These are phyloP conservation scores for Hymenoscyphus occultus DNA, from an alignment of 2,329 filamentous ascomycete species.

Conservation along the genomic window DNA sequence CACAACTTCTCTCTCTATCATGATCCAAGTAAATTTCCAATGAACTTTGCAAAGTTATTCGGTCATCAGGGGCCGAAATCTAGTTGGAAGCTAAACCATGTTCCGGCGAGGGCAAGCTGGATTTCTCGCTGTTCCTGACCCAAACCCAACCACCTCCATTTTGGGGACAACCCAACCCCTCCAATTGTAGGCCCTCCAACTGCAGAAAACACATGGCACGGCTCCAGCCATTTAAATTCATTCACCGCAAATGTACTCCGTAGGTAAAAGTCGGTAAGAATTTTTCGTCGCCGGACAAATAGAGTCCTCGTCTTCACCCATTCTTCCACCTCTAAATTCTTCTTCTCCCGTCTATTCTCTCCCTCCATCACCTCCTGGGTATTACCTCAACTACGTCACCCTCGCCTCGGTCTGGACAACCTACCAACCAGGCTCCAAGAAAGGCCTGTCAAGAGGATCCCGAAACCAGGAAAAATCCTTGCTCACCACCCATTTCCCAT, in stretches of 20 bases:
- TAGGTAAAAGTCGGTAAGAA: not conserved
- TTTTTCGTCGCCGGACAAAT: not conserved
- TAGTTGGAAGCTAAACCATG: not conserved
- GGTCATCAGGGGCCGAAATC: not conserved
- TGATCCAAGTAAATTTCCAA: no score
- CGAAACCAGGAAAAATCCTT: conserved; percentile 24
- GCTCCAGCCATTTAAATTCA: conserved; percentile 1
- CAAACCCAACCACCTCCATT: conserved; percentile 7
- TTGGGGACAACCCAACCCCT: conserved; percentile 11
- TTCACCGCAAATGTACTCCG: not conserved
- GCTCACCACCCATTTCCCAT: conserved; percentile 10
- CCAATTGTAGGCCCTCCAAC: not conserved
- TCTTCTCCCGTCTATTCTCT: conserved; percentile 6
- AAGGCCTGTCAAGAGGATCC: not conserved
- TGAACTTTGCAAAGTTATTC: not conserved
- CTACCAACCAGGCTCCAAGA: conserved; percentile 1
- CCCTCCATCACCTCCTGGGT: conserved; percentile 8
- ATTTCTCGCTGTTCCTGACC: not conserved
- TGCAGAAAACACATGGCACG: not conserved
- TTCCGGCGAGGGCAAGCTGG: not conserved
- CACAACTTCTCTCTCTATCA: no score
- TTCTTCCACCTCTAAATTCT: not conserved
- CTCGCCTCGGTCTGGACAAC: not conserved
- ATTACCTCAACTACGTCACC: conserved; percentile 25
- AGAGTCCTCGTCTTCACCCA: not conserved